Percentiles rank a stretch among this genome's conserved stretches.
Conservation (phyloP, 2,329 filamentous ascomycete species). For the Talaromyces sp. region DNA sequence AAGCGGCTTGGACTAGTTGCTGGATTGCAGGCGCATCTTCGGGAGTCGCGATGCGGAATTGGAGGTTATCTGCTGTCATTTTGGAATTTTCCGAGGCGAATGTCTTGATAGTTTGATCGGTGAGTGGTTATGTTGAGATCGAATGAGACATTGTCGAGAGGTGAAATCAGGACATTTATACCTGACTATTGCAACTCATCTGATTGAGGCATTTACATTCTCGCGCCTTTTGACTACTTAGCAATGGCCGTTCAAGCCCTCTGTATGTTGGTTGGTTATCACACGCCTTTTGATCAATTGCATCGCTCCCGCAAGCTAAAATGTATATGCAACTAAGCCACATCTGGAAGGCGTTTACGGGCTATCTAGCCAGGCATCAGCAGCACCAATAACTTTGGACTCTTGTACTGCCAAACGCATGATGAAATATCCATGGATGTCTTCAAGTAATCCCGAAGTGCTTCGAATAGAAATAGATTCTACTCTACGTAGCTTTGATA, state of each 20-base stretch:
- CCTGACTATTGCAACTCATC: background rate
- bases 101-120: background rate
- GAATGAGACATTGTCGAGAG: background rate
- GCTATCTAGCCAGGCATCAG: background rate
- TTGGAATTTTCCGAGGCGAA: background rate
- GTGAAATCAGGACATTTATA: background rate
- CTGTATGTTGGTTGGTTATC: background rate
- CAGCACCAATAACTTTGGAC: background rate
- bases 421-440: background rate
- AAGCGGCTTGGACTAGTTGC: conserved; percentile 39
- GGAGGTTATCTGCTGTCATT: conserved; percentile 21
- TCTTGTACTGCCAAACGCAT: background rate
- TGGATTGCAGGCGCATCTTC: conserved; percentile 38
- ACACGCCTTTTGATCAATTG: background rate
- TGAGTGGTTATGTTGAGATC: background rate
- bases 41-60: conserved; percentile 38
- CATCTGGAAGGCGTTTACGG: background rate
- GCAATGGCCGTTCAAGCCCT: background rate
- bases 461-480: no score
- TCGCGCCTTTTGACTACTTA: background rate
- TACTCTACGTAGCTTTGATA: no score
- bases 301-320: background rate
- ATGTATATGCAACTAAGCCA: background rate
- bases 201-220: background rate
- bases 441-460: background rate